Evolutionary conservation across 1,284 basidiomycete species (phyloP).

Genomic region (Anthracocystis walkeri): DNA sequence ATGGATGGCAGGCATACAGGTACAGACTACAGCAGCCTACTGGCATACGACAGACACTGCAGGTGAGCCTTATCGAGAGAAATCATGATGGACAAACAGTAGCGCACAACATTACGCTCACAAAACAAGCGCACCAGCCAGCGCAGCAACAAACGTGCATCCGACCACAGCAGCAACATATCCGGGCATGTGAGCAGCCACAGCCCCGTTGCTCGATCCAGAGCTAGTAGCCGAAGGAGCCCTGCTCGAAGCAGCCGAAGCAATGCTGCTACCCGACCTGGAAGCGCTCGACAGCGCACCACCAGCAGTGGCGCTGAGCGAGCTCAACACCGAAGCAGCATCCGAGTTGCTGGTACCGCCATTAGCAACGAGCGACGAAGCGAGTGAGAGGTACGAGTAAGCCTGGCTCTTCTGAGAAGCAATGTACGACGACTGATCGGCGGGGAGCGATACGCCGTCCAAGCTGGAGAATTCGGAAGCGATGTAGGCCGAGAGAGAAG

Average conservation of each 20-base stretch:
- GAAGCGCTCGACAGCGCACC: conserved; percentile 5
- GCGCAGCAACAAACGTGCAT: conserved; percentile 23
- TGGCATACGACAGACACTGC: too few relatives aligned
- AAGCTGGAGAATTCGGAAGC: conserved; percentile 21
- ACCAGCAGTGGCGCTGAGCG: conserved; percentile 8
- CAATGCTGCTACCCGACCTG: neutral
- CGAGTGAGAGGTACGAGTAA: conserved; percentile 41
- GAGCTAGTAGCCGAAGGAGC: conserved; percentile 8
- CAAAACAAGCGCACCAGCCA: conserved; percentile 34
- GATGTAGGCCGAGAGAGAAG: conserved; percentile 33
- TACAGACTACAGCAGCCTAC: too few relatives aligned
- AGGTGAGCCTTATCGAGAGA: too few relatives aligned
- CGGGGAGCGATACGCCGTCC: conserved; percentile 13
- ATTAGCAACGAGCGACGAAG: conserved; percentile 31
- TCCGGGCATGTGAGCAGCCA: conserved; percentile 11
- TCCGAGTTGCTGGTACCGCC: conserved; percentile 28
- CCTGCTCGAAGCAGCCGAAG: conserved; percentile 5
- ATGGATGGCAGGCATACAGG: neutral
- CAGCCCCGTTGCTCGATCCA: conserved; percentile 17
- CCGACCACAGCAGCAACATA: conserved; percentile 26
- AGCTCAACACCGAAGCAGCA: conserved; percentile 16
- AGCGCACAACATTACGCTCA: neutral
- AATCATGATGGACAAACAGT: neutral
- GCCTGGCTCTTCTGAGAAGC: conserved; percentile 22
- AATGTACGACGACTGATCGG: conserved; percentile 22